Percentiles rank a stretch among this genome's conserved stretches.
Evolutionary conservation across 1,284 basidiomycete genomes (phyloP).

Genomic region (Sporisorium graminicola): DNA sequence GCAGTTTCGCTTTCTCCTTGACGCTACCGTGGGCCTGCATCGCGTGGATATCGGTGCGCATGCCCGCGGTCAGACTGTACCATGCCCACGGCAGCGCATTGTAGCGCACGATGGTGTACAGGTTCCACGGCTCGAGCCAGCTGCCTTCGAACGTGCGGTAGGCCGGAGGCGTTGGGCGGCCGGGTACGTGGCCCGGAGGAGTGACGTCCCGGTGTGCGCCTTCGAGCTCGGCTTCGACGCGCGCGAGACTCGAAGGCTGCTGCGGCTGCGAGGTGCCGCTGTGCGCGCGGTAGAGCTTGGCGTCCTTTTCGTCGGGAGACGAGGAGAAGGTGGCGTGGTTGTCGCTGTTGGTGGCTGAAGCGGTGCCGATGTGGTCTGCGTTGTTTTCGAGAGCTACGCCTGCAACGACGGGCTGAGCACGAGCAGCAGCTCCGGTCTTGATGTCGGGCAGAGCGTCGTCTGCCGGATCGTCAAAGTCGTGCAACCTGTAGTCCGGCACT

Average conservation of each 20-base stretch:
- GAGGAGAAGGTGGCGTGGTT: conserved; percentile 2
- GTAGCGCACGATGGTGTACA: conserved; percentile 47
- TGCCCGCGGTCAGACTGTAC: conserved; percentile 37
- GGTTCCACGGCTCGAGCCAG: conserved; percentile 50
- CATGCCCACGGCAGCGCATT: conserved; percentile 36
- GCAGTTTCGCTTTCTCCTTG: conserved; percentile 34
- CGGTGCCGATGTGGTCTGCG: conserved; percentile 13
- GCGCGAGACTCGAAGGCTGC: conserved; percentile 23
- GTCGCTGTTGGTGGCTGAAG: conserved; percentile 1
- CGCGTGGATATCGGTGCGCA: conserved; percentile 47
- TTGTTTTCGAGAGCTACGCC: conserved; percentile 17
- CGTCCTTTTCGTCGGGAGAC: conserved; percentile 21
- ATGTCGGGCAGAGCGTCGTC: background rate
- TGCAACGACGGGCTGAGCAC: conserved; percentile 15
- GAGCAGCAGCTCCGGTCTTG: conserved; percentile 14
- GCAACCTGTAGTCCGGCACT: conserved; percentile 41
- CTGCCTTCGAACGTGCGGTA: conserved; percentile 45
- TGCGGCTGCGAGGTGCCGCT: background rate
- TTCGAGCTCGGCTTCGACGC: conserved; percentile 34
- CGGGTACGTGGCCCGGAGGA: conserved; percentile 15
- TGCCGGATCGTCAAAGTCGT: conserved; percentile 26
- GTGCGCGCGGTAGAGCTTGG: conserved; percentile 15
- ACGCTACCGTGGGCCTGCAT: conserved; percentile 34
- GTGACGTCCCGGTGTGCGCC: conserved; percentile 5
- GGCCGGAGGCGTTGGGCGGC: conserved; percentile 34